phyloP scores from a whole-genome alignment of 129 eudicot genomes.

The Daucus carota region DNA sequence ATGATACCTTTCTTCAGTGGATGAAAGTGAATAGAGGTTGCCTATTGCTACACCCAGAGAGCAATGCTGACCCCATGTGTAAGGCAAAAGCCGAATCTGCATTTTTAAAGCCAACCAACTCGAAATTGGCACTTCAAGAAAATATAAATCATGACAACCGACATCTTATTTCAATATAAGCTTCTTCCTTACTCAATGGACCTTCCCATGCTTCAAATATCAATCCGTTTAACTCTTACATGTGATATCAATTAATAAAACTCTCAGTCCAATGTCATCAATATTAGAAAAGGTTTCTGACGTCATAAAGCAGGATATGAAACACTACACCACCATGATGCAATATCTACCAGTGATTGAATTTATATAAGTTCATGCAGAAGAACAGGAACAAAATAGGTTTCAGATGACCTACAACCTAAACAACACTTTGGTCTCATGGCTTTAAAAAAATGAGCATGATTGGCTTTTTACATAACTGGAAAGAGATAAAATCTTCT shows the following conservation, averaged over 20 bases:
- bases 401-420: background rate
- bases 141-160: constrained; percentile 66
- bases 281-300: constrained; percentile 12
- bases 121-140: constrained; percentile 69
- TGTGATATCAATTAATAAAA: constrained; percentile 18
- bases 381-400: background rate
- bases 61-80: constrained; percentile 79
- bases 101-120: constrained; percentile 95
- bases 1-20: constrained; percentile 87
- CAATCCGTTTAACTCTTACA: constrained; percentile 27
- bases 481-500: background rate
- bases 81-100: constrained; percentile 88
- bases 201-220: constrained; percentile 43
- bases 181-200: constrained; percentile 40
- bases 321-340: constrained; percentile 2
- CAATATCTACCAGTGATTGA: background rate
- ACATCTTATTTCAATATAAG: constrained; percentile 42
- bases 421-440: background rate
- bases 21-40: constrained; percentile 56
- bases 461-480: background rate
- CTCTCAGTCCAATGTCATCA: constrained; percentile 28
- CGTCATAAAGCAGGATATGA: constrained; percentile 2
- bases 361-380: background rate
- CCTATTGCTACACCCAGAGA: constrained; percentile 85
- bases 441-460: background rate